Base-by-base conservation (phyloP, 306 rosid species). In the Ceratonia siliqua region DNA sequence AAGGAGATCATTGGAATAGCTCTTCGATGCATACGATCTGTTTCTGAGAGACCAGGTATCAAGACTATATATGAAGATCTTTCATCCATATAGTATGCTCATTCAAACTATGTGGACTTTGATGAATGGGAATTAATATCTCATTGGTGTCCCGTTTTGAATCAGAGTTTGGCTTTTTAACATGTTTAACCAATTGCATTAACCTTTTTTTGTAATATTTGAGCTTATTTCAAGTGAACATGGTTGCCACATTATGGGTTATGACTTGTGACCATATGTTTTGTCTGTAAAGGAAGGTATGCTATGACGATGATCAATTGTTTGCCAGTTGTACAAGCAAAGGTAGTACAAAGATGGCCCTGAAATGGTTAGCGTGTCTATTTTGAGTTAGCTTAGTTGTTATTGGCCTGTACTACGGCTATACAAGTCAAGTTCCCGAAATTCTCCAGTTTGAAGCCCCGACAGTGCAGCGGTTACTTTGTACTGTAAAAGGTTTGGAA, bases 51-150 rank as follows among this genome's bases (percentile, higher is more conserved):
- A 74, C 97, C 97, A 54, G 98, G 98, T 32, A 95, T 92, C 85
- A 95, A 90, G 87, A 92, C 92, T 41, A 85, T 92, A 75, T 95
- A 95, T 68, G 99, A 95, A 78, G 99, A 95, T 76, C 94, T 95
- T 72, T 95, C 99, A 35, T 92, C 98, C 46, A 83, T 95, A 81
- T 95, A 95, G 89, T 57, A 10, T 81, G 62, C 59, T 48, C 57
- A 35, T 84, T 70, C 82, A 70, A 78, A 80, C 78, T 66, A 38
- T 62, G 54, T 72, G 81, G 70, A 84, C 65, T 66, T 78, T 83
- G 55, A 33, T 74, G 25, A 36, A 54, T 66, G 90, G 90, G 90
- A 76, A 76, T 76, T 84, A 88, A 91, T 91, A 83, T 81, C 96
- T 94, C 92, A 82, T 91, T 86, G 83, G 94, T 77, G 69, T 78